Base-by-base conservation (phyloP, 1,139 yeast species). In the Blastobotrys apis region DNA sequence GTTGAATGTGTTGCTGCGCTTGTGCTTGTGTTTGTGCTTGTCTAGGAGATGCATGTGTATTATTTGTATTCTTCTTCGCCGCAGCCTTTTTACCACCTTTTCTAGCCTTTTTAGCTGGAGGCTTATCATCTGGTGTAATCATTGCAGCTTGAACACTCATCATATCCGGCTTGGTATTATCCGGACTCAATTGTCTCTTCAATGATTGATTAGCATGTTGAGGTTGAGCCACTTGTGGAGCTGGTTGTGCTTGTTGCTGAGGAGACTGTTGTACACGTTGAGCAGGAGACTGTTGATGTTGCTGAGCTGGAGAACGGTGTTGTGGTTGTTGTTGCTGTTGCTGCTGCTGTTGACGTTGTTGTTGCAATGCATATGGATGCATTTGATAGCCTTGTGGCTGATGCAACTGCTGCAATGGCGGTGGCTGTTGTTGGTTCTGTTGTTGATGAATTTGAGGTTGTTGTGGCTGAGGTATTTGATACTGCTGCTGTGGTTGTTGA, bases 161-260 rank as follows among this genome's bases (percentile, higher is more conserved):
- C 42, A 31, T 32, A 16, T 25, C 19, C 8, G 36, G 16, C 22
- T 21, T 23, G 16, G 27, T 29, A 6, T 6, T 6, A 2, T 36
- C 39, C 8, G 39, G 39, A 3, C 32, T 25, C 12, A 25, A 23
- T 25, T 21, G 31, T n/a, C 39, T 20, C 10, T 36, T 27, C 33
- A 19, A 21, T 2, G 33, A 8, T 21, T 36, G 33, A 3, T 27
- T 41, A 9, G 19, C 37, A 26, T 38, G 43, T 23, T 33, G 47
- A 12, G 30, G 35, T 13, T 27, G 34, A 3, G 15, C 15, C 6
- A 36, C 41, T 56, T 48, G 52, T n/a, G n/a, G n/a, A n/a, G n/a
- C n/a, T 49, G 56, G 36, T 51, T 47, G 37, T 30, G n/a, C 47
- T 50, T 15, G 54, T 44, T 19, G 44, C 8, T 34, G 47, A 16